Evolutionary conservation across 2,329 filamentous ascomycete genomes (phyloP).

Genomic region (Scolecobasidium constrictum): DNA sequence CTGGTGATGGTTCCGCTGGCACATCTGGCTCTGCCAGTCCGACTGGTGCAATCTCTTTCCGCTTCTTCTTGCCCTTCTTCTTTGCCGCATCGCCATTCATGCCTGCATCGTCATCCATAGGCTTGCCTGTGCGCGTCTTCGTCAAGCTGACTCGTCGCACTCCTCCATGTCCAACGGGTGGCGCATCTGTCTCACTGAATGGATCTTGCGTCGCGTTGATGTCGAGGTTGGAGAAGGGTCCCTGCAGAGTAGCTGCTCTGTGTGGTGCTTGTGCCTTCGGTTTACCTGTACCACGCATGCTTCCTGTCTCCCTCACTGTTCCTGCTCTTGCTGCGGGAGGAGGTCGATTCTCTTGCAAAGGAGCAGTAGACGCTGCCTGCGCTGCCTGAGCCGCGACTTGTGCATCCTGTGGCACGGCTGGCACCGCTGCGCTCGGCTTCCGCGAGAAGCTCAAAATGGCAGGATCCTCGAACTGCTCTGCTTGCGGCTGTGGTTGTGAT

Average conservation of each 20-base stretch:
- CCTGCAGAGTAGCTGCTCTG: slow-evolving; percentile 27
- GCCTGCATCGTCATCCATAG: slow-evolving; percentile 22
- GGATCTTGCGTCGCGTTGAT: slow-evolving; percentile 26
- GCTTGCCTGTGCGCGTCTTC: slow-evolving; percentile 29
- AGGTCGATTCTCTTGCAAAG: too few species aligned
- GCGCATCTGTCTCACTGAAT: slow-evolving; percentile 22
- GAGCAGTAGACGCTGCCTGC: slow-evolving; percentile 30
- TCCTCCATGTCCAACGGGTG: slow-evolving; percentile 16
- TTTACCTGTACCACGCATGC: neutral
- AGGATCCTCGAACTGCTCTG: slow-evolving; percentile 59
- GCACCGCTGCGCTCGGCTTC: slow-evolving; percentile 18
- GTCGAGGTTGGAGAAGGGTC: slow-evolving; percentile 27
- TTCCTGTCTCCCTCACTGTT: neutral
- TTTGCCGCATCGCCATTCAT: slow-evolving; percentile 18
- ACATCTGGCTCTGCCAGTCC: slow-evolving; percentile 16
- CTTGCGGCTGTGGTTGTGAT: slow-evolving; percentile 13
- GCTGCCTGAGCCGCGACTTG: slow-evolving; percentile 21
- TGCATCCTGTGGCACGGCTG: slow-evolving; percentile 12
- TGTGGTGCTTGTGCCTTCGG: slow-evolving; percentile 16
- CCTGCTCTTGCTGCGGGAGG: slow-evolving; percentile 17
- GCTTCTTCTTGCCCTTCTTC: slow-evolving; percentile 32
- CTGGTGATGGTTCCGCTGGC: slow-evolving; percentile 18
- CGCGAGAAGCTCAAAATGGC: slow-evolving; percentile 63
- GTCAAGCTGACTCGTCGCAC: slow-evolving; percentile 25
- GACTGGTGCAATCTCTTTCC: slow-evolving; percentile 31